Evolutionary conservation across 257 asterid species (phyloP), one percentile per base, ranked within the genome.

Genomic region (Ilex aquifolium): DNA sequence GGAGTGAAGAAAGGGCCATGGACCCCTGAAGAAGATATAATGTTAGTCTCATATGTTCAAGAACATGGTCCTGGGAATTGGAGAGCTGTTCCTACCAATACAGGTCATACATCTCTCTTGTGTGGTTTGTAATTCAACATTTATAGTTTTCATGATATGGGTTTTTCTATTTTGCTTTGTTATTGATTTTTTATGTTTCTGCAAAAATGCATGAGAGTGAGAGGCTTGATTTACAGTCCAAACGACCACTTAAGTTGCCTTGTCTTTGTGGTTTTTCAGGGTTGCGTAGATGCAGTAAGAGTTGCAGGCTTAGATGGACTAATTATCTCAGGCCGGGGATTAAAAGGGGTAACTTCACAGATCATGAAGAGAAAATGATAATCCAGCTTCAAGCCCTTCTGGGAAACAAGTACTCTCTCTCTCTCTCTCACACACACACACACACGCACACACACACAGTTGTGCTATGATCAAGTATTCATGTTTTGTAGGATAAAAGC

Each of bases 1-100:
- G 98, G 95, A 0, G 92, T 91, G 32, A 91, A 91, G 76, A 91
- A 91, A 70, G 98, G 98, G 27, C 94, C 96, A 44, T 91, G 98
- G 98, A 88, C 98, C 57, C 98, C 98, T 27, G 97, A 92, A 69
- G 97, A 92, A 73, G 98, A 92, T 70, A 83, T 89, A 36, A 72
- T 87, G 82, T 59, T 91, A 46, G 96, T 88, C 9, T 81, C 93
- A 7, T 88, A 78, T 75, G 88, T 91, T 77, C 96, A 91, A 73
- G 84, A 88, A 66, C 74, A 91, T 39, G 98, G 98, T 31, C 95
- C 98, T 2, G 95, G 95, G 2, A 88, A 91, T 65, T 91, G 98
- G 98, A 91, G 90, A 56, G 80, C 92, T 2, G 91, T 91, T 71
- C 96, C 96, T 2, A 67, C 82, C 6, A 79, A 62, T 53, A 85